Evolutionary conservation across 2,329 filamentous ascomycete genomes (phyloP).

Genomic region (Aspergillus floridensis): DNA sequence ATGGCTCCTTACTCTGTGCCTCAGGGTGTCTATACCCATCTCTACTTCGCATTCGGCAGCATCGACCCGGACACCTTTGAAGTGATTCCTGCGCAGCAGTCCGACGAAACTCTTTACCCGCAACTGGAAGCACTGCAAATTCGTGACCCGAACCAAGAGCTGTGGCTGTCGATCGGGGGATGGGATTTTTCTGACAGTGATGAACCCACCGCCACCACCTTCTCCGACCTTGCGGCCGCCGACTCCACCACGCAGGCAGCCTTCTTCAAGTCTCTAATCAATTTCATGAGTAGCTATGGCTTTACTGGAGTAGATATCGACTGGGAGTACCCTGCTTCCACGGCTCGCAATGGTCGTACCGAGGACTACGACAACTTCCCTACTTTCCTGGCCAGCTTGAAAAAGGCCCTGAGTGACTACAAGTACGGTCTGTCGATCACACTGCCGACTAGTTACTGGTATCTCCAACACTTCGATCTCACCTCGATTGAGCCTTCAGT

Average conservation of each 20-base stretch:
- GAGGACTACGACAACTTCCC: conserved; percentile 15
- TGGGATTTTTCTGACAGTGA: conserved; percentile 9
- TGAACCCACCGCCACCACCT: conserved; percentile 3
- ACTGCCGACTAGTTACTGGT: conserved; percentile 18
- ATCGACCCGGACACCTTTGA: conserved; percentile 12
- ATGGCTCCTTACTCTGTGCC: conserved; percentile 13
- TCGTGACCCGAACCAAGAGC: conserved; percentile 3
- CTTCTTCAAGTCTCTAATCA: conserved; percentile 11
- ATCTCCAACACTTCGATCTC: conserved; percentile 17
- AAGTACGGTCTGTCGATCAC: conserved; percentile 14
- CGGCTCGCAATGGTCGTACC: conserved; percentile 9
- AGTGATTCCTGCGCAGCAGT: background rate
- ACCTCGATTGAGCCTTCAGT: conserved; percentile 5
- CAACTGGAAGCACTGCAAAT: background rate
- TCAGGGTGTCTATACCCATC: conserved; percentile 10
- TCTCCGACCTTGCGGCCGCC: conserved; percentile 15
- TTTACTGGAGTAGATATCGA: conserved; percentile 23
- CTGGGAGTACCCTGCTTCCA: conserved; percentile 21
- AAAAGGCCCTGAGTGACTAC: conserved; percentile 2
- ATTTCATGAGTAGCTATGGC: conserved; percentile 12
- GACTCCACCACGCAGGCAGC: conserved; percentile 5
- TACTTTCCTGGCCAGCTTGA: conserved; percentile 14
- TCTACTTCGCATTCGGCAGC: conserved; percentile 12
- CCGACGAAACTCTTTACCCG: background rate
- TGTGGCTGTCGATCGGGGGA: conserved; percentile 9